Evolutionary conservation across 352 stramenopile species (phyloP).

Genomic region (Aphanomyces astaci): DNA sequence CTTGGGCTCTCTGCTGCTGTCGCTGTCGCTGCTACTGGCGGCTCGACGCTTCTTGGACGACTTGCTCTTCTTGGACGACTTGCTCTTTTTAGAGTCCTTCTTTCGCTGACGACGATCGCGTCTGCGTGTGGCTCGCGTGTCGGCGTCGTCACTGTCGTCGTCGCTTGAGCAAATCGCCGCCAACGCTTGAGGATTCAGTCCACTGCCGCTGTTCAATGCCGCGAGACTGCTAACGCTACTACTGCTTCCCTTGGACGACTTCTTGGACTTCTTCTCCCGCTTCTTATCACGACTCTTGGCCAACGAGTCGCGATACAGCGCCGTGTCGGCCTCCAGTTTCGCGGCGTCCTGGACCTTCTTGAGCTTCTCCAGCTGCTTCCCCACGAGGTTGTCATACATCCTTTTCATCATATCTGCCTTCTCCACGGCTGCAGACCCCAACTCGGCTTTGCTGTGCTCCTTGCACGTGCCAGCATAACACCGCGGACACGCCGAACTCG

Average conservation of each 20-base stretch:
- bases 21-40: not conserved
- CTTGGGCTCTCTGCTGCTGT: not conserved
- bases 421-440: not conserved
- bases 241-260: not conserved
- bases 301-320: not conserved
- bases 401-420: not conserved
- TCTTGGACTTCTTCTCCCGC: not conserved
- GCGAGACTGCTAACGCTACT: not conserved
- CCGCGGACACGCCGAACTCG: not conserved
- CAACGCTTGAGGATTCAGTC: not conserved
- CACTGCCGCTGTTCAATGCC: constrained; percentile 3
- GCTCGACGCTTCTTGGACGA: not conserved
- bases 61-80: constrained; percentile 1
- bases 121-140: not conserved
- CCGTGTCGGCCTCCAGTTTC: not conserved
- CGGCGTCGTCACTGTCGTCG: not conserved
- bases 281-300: constrained; percentile 1
- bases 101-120: not conserved
- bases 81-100: not conserved
- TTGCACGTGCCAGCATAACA: constrained; percentile 2
- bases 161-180: not conserved
- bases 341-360: not conserved
- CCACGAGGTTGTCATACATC: not conserved
- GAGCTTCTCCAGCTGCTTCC: constrained; percentile 3
- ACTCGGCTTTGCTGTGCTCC: not conserved